A percentile compares a stretch with the other conserved stretches of the same genome.
Conservation (phyloP, 2,329 filamentous ascomycete genomes). For the Hypoxylon sp. region DNA sequence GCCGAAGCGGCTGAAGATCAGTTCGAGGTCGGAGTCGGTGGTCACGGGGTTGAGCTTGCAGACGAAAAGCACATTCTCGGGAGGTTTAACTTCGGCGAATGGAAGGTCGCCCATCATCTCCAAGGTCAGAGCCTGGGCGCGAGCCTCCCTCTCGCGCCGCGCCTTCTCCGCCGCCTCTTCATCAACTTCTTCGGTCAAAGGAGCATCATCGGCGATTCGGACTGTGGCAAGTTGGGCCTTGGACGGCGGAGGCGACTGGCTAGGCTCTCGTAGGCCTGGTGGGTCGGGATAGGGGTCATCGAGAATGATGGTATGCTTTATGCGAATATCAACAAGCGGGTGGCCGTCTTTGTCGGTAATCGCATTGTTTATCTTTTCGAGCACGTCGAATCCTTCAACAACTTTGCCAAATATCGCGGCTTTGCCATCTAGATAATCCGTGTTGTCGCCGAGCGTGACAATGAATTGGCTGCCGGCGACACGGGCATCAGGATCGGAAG, state of each 20-base stretch:
- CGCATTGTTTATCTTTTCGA: slow-evolving; percentile 93
- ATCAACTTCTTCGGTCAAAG: slow-evolving; percentile 78
- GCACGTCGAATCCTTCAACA: slow-evolving; percentile 92
- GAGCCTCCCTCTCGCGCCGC: slow-evolving; percentile 89
- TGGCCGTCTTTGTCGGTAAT: slow-evolving; percentile 89
- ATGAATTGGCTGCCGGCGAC: slow-evolving; percentile 94
- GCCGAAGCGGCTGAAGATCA: slow-evolving; percentile 97
- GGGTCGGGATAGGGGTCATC: slow-evolving; percentile 95
- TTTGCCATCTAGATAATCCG: slow-evolving; percentile 92
- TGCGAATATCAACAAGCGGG: slow-evolving; percentile 93
- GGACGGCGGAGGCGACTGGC: slow-evolving; percentile 83
- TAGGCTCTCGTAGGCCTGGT: slow-evolving; percentile 79
- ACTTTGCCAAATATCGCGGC: slow-evolving; percentile 96
- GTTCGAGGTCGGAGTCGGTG: slow-evolving; percentile 90
- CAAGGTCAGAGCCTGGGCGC: slow-evolving; percentile 92
- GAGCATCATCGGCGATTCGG: slow-evolving; percentile 90
- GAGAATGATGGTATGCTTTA: slow-evolving; percentile 91
- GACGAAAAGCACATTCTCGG: slow-evolving; percentile 97
- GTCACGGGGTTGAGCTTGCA: slow-evolving; percentile 99
- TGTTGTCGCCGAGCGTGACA: slow-evolving; percentile 88
- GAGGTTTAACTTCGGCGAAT: slow-evolving; percentile 96
- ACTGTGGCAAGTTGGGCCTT: slow-evolving; percentile 91
- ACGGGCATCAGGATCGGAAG: slow-evolving; percentile 83
- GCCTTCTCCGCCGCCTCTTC: slow-evolving; percentile 85
- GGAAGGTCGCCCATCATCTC: slow-evolving; percentile 98